Percentiles rank a stretch among this genome's conserved stretches.
Conservation (phyloP, 768 basidiomycete genomes). For the Tylopilus felleus region DNA sequence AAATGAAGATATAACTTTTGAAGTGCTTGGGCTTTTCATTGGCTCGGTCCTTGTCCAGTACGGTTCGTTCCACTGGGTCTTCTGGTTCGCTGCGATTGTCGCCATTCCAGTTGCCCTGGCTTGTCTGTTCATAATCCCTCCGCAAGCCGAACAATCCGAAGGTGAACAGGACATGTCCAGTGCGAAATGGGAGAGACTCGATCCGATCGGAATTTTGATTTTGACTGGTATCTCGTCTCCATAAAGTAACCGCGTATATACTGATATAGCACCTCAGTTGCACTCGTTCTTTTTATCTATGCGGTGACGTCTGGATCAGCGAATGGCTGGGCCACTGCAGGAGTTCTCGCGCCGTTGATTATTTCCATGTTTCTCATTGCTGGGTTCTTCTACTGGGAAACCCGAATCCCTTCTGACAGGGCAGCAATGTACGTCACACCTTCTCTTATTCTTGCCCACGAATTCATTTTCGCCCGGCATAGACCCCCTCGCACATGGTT, state of each 20-base stretch:
- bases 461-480: background rate
- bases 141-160: conserved; percentile 7
- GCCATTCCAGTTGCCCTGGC: conserved; percentile 31
- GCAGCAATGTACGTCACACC: conserved; percentile 41
- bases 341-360: conserved; percentile 45
- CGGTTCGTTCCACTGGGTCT: conserved; percentile 48
- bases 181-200: conserved; percentile 32
- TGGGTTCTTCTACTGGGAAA: conserved; percentile 53
- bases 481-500: conserved; percentile 44
- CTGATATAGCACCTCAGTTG: conserved; percentile 21
- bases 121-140: conserved; percentile 36
- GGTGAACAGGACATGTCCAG: background rate
- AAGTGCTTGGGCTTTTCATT: conserved; percentile 42
- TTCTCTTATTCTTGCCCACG: background rate
- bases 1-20: background rate
- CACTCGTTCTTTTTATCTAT: conserved; percentile 40
- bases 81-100: conserved; percentile 45
- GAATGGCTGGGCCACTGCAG: conserved; percentile 45
- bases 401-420: conserved; percentile 34
- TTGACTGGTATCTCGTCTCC: conserved; percentile 32
- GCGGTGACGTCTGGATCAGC: conserved; percentile 46
- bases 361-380: conserved; percentile 39
- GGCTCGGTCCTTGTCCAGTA: conserved; percentile 43
- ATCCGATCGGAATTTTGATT: conserved; percentile 37
- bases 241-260: background rate